These are phyloP conservation scores for Casuarina equisetifolia DNA, from an alignment of 306 rosid genomes.

Conservation along the genomic window DNA sequence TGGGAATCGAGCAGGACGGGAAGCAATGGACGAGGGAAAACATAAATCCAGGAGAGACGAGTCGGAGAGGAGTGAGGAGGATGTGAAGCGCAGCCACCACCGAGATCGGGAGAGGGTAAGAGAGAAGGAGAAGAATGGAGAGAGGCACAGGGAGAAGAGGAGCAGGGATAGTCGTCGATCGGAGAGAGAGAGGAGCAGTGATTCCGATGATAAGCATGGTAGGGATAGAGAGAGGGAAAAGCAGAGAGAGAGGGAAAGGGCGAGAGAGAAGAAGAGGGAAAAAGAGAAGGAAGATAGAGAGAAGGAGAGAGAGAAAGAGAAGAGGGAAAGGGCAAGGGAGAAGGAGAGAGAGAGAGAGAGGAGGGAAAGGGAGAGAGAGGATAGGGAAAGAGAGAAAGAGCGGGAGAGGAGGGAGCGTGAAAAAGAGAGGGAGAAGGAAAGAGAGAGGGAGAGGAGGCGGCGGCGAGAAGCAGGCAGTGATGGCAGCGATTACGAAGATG, in stretches of 20 bases:
- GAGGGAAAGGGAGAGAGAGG: conserved; percentile 32
- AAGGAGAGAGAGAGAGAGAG: conserved; percentile 31
- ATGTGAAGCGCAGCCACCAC: conserved; percentile 63
- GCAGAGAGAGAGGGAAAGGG: conserved; percentile 21
- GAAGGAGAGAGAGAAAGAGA: neutral
- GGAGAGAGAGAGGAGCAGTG: conserved; percentile 43
- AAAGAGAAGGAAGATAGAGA: conserved; percentile 2
- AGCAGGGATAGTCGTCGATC: conserved; percentile 31
- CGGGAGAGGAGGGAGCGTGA: conserved; percentile 44
- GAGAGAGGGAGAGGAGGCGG: conserved; percentile 45
- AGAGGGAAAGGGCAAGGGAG: conserved; percentile 34
- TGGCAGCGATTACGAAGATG: conserved; percentile 58
- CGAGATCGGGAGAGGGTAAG: conserved; percentile 45
- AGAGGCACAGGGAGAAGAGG: conserved; percentile 41
- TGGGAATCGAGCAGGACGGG: conserved; percentile 25
- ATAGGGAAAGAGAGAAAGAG: conserved; percentile 44
- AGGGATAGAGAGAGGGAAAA: conserved; percentile 42
- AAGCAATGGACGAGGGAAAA: conserved; percentile 62
- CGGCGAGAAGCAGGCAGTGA: conserved; percentile 64
- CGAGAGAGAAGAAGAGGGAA: conserved; percentile 26
- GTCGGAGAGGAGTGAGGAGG: conserved; percentile 48
- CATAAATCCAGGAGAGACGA: conserved; percentile 60
- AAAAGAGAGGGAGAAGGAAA: conserved; percentile 34
- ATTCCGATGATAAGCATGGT: conserved; percentile 35
- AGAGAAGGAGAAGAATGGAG: conserved; percentile 43